Evolutionary conservation across 108 stramenopile genomes (phyloP), one percentile per base, ranked within the genome.

Genomic region (Conticribra guillardii): DNA sequence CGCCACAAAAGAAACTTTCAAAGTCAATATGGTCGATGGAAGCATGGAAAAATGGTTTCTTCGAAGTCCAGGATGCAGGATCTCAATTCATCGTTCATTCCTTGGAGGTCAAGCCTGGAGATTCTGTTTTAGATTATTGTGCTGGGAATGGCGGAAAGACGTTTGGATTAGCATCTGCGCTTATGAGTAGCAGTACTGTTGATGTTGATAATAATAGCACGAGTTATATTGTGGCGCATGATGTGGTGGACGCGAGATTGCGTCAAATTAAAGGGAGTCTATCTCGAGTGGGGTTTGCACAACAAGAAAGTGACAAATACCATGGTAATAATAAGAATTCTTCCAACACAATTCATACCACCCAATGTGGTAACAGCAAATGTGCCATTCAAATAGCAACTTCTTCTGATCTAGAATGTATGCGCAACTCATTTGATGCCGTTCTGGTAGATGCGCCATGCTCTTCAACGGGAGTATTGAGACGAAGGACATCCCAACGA

Each of bases 61-160:
- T 84, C 60, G 84, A 84, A 59, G 84, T 84, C 0, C 84, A 84
- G 56, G 84, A 84, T 74, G 77, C 68, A 23, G 81, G 84, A 31
- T 84, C 84, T 26, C 84, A 84, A 66, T 16, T 79, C 29, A 82
- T 84, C 34, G 78, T 74, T n/a, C 54, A 57, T 29, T 71, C 83
- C 0, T 58, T 75, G 11, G 80, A 70, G 37, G 76, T 63, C 11
- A 44, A 31, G 16, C 60, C 41, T 22, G 71, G 80, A 22, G 76
- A 69, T 9, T 41, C 59, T 0, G 41, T 81, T 28, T 55, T 84
- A 22, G 84, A 84, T 63, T 84, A 76, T 47, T 84, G 84, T 65
- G 80, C 80, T 28, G 84, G 84, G 11, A 84, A 84, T 66, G 84
- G 84, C 1, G 84, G 84, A 4, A 84, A 84, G 67, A 79, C 76